Conservation (phyloP, 2,329 filamentous ascomycete genomes). For the Aureobasidium musti region DNA sequence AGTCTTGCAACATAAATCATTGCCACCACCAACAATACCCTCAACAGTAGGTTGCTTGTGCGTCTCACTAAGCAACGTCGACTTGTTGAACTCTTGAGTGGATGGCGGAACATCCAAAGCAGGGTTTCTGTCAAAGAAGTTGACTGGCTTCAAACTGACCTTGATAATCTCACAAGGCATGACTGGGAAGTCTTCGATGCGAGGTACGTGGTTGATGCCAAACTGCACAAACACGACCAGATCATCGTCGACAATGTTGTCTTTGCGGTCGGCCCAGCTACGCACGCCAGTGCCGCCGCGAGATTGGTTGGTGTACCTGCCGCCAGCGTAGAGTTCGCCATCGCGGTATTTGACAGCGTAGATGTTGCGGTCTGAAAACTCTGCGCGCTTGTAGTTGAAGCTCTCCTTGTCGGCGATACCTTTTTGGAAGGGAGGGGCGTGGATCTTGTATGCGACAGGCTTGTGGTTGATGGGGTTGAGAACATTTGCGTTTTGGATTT, state of each 20-base stretch:
- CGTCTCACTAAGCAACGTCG: constrained; percentile 38
- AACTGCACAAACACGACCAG: constrained; percentile 61
- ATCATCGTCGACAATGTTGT: constrained; percentile 58
- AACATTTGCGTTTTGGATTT: constrained; percentile 51
- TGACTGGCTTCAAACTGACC: constrained; percentile 59
- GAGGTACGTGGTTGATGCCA: constrained; percentile 54
- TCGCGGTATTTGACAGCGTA: constrained; percentile 61
- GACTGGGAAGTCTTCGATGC: constrained; percentile 39
- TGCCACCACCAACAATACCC: constrained; percentile 42
- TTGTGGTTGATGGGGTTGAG: constrained; percentile 52
- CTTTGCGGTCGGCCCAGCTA: constrained; percentile 54
- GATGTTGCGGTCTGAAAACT: constrained; percentile 60
- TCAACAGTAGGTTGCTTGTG: constrained; percentile 41
- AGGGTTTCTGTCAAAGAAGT: constrained; percentile 62
- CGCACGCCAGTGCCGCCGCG: constrained; percentile 53
- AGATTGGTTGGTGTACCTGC: constrained; percentile 63
- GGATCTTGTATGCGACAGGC: constrained; percentile 55
- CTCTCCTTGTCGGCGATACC: constrained; percentile 56
- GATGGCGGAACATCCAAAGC: constrained; percentile 60
- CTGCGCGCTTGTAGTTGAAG: constrained; percentile 59
- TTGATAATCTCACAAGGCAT: constrained; percentile 62
- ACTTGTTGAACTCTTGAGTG: constrained; percentile 52
- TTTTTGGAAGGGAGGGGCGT: constrained; percentile 53
- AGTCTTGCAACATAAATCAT: constrained; percentile 44
- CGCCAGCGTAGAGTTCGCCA: constrained; percentile 61